Evolutionary conservation across 805 yeast species (phyloP), one percentile per base, ranked within the genome.

Genomic region (Sugiyamaella americana): DNA sequence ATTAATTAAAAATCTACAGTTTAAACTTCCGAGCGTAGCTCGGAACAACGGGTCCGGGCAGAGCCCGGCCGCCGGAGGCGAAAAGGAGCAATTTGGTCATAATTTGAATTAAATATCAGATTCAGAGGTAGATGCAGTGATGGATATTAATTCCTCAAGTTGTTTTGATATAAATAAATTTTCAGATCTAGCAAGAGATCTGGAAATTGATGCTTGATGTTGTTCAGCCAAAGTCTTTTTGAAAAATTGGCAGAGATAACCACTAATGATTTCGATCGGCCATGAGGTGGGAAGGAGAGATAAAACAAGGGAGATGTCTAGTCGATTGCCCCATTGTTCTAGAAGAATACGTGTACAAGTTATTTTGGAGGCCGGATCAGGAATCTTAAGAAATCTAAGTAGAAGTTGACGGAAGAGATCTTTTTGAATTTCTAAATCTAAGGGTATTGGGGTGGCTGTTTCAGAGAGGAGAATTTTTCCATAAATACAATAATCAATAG

Each of bases 401-500:
- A 61, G 50, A 37, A 63, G 49, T n/a, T 55, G 43, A 22, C 44
- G 45, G 40, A 62, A 63, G 20, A 63, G 46, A 19, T 56, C 60
- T 10, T 38, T 44, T 41, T 54, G 63, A 17, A 49, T 50, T 29
- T 49, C 50, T 4, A 37, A 34, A 13, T 49, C 48, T 22, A 45
- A 47, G 4, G 34, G 32, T 8, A 26, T 26, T 26, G 32, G 32
- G 5, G 34, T 35, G 11, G 29, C 10, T 10, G 34, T 36, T 10
- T 37, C 36, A 22, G 51, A 40, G 18, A 41, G 40, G 43, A 37
- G 42, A 20, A 51, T 47, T 4, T 53, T 57, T 4, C 64, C 65
- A 19, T 54, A 43, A 38, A 51, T 38, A 37, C 69, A 64, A 43
- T 59, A 69, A 29, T 59, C 57, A 5, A 67, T 48, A 2, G 69